Conservation (phyloP, 176 grass and related monocot genomes). For the Eragrostis curvula region DNA sequence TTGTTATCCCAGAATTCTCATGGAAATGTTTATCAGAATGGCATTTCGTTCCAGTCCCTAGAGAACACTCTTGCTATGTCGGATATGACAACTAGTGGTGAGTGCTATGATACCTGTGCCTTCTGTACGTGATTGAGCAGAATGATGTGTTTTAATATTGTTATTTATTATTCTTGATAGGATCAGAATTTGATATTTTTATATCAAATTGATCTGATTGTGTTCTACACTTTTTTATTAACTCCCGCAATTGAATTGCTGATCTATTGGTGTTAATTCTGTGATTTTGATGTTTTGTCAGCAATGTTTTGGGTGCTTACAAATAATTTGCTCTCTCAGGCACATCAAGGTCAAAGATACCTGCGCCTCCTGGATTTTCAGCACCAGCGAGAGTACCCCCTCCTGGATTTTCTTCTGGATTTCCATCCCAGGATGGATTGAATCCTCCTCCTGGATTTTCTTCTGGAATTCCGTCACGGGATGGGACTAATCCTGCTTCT, state of each 20-base stretch:
- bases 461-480: constrained; percentile 42
- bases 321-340: constrained; percentile 30
- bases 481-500: constrained; percentile 41
- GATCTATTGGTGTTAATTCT: constrained; percentile 21
- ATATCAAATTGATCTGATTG: neutral
- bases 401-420: constrained; percentile 57
- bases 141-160: constrained; percentile 21
- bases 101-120: constrained; percentile 32
- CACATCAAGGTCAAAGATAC: constrained; percentile 55
- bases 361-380: constrained; percentile 62
- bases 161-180: constrained; percentile 23
- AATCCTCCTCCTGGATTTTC: constrained; percentile 45
- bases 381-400: constrained; percentile 57
- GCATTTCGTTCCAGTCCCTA: constrained; percentile 42
- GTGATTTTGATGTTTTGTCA: constrained; percentile 37
- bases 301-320: constrained; percentile 27
- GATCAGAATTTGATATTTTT: neutral
- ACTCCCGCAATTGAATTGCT: neutral
- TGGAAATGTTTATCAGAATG: constrained; percentile 55
- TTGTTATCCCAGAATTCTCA: constrained; percentile 53
- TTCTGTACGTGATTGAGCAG: constrained; percentile 20
- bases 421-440: constrained; percentile 57
- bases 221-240: constrained; percentile 10
- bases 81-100: constrained; percentile 55
- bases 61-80: constrained; percentile 45